phyloP scores from a whole-genome alignment of 179 eudicot genomes.

The Vitellaria paradoxa region DNA sequence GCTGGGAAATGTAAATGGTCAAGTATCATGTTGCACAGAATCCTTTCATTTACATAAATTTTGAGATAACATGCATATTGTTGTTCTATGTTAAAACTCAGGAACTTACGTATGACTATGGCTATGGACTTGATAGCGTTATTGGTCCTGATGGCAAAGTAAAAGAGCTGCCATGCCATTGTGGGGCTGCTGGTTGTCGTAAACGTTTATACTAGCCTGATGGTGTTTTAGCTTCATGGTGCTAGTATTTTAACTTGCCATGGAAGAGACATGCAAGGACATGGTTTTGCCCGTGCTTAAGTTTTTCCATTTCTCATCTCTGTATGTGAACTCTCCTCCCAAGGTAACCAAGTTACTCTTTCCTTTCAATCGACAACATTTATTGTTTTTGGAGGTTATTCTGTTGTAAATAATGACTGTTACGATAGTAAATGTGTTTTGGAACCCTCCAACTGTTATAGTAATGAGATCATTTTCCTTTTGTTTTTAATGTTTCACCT shows the following conservation, averaged over 20 bases:
- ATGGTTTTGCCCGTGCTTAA: background rate
- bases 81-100: constrained; percentile 3
- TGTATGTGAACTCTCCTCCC: too few relatives aligned
- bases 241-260: background rate
- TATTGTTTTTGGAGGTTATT: too few relatives aligned
- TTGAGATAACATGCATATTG: background rate
- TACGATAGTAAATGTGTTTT: too few relatives aligned
- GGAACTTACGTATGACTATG: constrained; percentile 53
- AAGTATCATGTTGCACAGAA: background rate
- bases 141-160: constrained; percentile 44
- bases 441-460: too few relatives aligned
- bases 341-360: too few relatives aligned
- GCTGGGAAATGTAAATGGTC: background rate
- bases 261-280: background rate
- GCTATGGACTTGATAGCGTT: constrained; percentile 46
- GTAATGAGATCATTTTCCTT: too few relatives aligned
- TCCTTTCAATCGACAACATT: too few relatives aligned
- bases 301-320: too few relatives aligned
- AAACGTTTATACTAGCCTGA: constrained; percentile 36
- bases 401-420: too few relatives aligned
- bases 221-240: too few relatives aligned
- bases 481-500: too few relatives aligned
- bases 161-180: constrained; percentile 43
- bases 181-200: constrained; percentile 52
- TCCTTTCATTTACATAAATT: background rate